phyloP scores from a whole-genome alignment of 2,329 filamentous ascomycete species.

The Aaosphaeria arxii region DNA sequence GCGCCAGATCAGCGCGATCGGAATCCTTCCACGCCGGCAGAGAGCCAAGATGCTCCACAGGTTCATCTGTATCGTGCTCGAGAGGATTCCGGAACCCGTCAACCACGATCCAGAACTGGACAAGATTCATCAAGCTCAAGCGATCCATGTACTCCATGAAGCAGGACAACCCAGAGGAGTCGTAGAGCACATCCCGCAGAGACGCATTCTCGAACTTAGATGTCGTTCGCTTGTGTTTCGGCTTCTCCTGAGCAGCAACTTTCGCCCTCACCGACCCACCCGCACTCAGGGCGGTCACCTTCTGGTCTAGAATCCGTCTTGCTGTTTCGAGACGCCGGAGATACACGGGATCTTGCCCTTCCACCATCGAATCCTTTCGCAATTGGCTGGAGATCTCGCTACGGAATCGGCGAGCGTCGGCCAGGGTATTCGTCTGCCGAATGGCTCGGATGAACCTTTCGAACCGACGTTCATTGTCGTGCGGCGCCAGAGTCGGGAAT shows the following conservation, averaged over 20 bases:
- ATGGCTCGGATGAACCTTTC: constrained; percentile 92
- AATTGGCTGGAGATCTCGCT: constrained; percentile 91
- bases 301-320: constrained; percentile 85
- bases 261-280: constrained; percentile 52
- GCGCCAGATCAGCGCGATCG: constrained; percentile 81
- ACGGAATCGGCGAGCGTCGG: constrained; percentile 86
- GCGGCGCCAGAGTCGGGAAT: constrained; percentile 75
- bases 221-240: constrained; percentile 41
- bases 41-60: constrained; percentile 52
- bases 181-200: constrained; percentile 81
- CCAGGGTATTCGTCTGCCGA: constrained; percentile 82
- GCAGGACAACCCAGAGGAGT: constrained; percentile 87
- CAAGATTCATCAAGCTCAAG: constrained; percentile 77
- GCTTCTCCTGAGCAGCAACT: constrained; percentile 38
- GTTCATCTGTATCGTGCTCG: constrained; percentile 77
- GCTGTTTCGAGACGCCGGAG: constrained; percentile 87
- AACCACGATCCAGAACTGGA: constrained; percentile 98
- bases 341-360: constrained; percentile 81
- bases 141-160: constrained; percentile 99
- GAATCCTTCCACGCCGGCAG: constrained; percentile 71
- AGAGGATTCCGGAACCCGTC: constrained; percentile 93
- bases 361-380: constrained; percentile 75
- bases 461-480: constrained; percentile 88
- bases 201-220: constrained; percentile 72
- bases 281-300: constrained; percentile 75